phyloP scores from a whole-genome alignment of 192 early-diverging fungal species.

The Backusella tarrabulga region DNA sequence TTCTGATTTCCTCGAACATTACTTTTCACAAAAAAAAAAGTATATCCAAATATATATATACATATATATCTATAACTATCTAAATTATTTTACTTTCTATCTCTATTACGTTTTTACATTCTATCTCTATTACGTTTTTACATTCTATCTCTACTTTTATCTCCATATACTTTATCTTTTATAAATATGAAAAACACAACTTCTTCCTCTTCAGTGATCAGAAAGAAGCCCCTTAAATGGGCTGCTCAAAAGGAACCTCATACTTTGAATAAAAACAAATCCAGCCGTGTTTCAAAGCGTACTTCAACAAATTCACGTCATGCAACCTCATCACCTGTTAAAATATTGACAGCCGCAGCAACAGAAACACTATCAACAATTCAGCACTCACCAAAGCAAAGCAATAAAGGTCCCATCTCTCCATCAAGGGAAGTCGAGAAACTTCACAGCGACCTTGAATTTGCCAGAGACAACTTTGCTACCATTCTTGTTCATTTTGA shows the following conservation, averaged over 20 bases:
- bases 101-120: neutral
- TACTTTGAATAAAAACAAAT: neutral
- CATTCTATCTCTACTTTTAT: neutral
- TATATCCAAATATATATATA: constrained; percentile 2
- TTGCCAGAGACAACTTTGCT: constrained; percentile 28
- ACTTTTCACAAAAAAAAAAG: neutral
- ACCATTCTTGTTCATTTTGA: constrained; percentile 37
- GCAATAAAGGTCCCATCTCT: neutral
- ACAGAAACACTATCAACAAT: neutral
- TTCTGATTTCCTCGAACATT: neutral
- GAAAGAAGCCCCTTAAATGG: constrained; percentile 10
- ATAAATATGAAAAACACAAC: constrained; percentile 2
- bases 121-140: neutral
- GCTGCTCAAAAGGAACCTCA: constrained; percentile 1
- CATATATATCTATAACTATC: neutral
- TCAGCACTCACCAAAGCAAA: neutral
- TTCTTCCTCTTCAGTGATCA: neutral
- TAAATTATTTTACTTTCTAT: neutral
- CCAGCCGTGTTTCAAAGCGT: constrained; percentile 6
- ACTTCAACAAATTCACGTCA: neutral
- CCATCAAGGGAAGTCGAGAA: constrained; percentile 14
- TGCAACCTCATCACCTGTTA: neutral
- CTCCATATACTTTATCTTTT: neutral
- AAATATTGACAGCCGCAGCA: neutral
- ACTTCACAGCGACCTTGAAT: constrained; percentile 29